Evolutionary conservation across 495 filamentous ascomycete species (phyloP).

Genomic region (Aspergillus taichungensis): DNA sequence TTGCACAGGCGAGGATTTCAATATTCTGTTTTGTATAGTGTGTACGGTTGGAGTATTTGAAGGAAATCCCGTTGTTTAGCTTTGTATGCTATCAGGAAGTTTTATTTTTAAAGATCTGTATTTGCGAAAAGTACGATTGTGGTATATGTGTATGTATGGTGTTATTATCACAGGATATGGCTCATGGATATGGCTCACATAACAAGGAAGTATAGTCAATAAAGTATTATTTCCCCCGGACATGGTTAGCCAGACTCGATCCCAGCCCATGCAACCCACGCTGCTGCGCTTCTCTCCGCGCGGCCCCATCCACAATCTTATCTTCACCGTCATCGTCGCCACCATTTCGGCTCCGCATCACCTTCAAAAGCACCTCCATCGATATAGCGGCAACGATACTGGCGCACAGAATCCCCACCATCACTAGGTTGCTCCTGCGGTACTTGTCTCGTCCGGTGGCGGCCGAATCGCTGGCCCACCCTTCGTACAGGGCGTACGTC

Average conservation of each 20-base stretch:
- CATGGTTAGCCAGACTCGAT: conserved; percentile 9
- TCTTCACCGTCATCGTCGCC: conserved; percentile 41
- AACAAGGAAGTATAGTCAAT: neutral
- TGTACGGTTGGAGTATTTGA: no score
- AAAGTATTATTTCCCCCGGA: neutral
- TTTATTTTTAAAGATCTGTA: no score
- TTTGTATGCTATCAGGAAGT: no score
- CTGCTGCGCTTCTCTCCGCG: conserved; percentile 57
- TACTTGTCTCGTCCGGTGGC: conserved; percentile 59
- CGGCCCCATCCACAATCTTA: conserved; percentile 59
- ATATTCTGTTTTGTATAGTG: no score
- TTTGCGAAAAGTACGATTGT: no score
- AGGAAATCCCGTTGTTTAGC: no score
- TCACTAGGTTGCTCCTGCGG: conserved; percentile 73
- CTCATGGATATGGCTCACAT: no score
- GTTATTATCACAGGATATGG: no score
- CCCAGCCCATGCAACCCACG: conserved; percentile 55
- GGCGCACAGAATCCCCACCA: conserved; percentile 74
- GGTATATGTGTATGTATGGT: no score
- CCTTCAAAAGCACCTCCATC: conserved; percentile 57
- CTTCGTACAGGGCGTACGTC: conserved; percentile 81
- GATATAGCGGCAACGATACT: conserved; percentile 62
- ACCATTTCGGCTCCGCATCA: conserved; percentile 49
- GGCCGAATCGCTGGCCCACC: conserved; percentile 67
- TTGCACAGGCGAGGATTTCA: no score